A percentile compares a stretch with the other conserved stretches of the same genome.
These are phyloP conservation scores for Lactarius psammicola DNA, from an alignment of 768 basidiomycete species.

Conservation along the genomic window DNA sequence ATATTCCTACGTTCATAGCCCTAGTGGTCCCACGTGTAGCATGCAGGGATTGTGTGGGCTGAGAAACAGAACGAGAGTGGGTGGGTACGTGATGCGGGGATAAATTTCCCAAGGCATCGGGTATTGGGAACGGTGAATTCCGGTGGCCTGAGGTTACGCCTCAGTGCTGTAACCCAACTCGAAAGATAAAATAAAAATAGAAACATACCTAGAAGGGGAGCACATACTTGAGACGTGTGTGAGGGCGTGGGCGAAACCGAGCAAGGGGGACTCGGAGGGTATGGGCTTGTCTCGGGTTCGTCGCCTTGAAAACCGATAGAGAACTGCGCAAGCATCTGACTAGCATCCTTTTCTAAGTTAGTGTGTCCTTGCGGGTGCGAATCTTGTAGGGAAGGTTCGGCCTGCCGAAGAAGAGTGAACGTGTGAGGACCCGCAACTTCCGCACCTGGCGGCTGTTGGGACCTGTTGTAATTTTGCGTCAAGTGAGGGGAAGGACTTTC, in stretches of 20 bases:
- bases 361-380: background rate
- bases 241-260: constrained; percentile 3
- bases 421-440: background rate
- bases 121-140: background rate
- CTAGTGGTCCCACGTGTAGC: background rate
- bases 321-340: background rate
- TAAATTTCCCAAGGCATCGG: background rate
- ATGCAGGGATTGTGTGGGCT: background rate
- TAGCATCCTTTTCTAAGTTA: background rate
- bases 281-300: background rate
- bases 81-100: background rate
- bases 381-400: constrained; percentile 1
- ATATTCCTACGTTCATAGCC: background rate
- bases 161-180: background rate
- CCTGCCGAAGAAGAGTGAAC: background rate
- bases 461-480: background rate
- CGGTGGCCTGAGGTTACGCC: background rate
- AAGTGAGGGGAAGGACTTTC: background rate
- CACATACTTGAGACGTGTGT: background rate
- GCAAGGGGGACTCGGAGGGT: background rate
- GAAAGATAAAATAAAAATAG: background rate
- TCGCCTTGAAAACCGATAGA: background rate
- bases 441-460: constrained; percentile 11
- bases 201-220: background rate
- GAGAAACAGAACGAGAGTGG: constrained; percentile 6